Evolutionary conservation across 345 rosid genomes (phyloP).

Genomic region (Adansonia digitata): DNA sequence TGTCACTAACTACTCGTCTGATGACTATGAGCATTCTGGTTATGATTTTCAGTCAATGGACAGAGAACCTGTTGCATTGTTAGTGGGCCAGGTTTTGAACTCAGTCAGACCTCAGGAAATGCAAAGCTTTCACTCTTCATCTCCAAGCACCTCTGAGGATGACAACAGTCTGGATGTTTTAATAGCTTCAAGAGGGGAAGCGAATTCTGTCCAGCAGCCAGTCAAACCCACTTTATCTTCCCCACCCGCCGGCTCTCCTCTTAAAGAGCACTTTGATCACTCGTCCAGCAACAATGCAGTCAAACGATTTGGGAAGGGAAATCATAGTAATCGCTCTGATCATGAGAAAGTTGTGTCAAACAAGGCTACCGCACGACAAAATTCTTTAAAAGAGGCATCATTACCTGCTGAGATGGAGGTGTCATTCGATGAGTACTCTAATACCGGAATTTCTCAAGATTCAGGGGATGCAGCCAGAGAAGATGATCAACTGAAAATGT

Average conservation of each 20-base stretch:
- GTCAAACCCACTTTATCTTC: slow-evolving; percentile 31
- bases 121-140: slow-evolving; percentile 51
- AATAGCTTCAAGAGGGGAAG: slow-evolving; percentile 23
- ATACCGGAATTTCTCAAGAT: slow-evolving; percentile 61
- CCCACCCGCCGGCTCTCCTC: slow-evolving; percentile 52
- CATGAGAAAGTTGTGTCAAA: slow-evolving; percentile 50
- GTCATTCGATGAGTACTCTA: slow-evolving; percentile 55
- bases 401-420: slow-evolving; percentile 76
- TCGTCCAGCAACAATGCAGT: slow-evolving; percentile 43
- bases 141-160: slow-evolving; percentile 56
- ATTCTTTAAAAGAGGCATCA: slow-evolving; percentile 62
- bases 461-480: slow-evolving; percentile 49
- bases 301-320: slow-evolving; percentile 60
- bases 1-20: slow-evolving; percentile 59
- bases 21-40: slow-evolving; percentile 65
- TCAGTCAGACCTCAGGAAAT: slow-evolving; percentile 53
- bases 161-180: slow-evolving; percentile 56
- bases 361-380: slow-evolving; percentile 50
- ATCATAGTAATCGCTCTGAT: slow-evolving; percentile 67
- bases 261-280: slow-evolving; percentile 54
- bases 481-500: slow-evolving; percentile 37
- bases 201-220: slow-evolving; percentile 28
- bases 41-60: slow-evolving; percentile 66
- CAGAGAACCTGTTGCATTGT: slow-evolving; percentile 31
- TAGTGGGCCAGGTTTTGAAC: slow-evolving; percentile 35